phyloP scores from a whole-genome alignment of 352 stramenopile species.

The Phytophthora cryptogea region DNA sequence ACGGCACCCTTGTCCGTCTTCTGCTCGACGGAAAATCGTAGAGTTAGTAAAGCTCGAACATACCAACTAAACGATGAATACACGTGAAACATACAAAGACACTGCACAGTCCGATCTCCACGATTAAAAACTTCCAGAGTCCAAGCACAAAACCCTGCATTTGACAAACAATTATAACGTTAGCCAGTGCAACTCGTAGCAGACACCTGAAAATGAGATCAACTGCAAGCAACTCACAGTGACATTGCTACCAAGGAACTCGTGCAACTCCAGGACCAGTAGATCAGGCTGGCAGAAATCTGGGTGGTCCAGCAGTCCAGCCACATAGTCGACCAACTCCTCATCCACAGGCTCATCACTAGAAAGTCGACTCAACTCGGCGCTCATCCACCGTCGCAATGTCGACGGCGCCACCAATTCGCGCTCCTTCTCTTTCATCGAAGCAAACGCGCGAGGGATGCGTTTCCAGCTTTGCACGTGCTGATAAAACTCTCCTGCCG shows the following conservation, averaged over 20 bases:
- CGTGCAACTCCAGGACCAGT: slow-evolving; percentile 62
- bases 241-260: slow-evolving; percentile 61
- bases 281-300: slow-evolving; percentile 75
- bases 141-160: slow-evolving; percentile 63
- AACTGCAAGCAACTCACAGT: slow-evolving; percentile 29
- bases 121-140: slow-evolving; percentile 76
- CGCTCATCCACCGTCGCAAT: slow-evolving; percentile 47
- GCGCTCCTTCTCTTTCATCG: slow-evolving; percentile 37
- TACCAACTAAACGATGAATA: neutral
- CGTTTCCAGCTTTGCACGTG: slow-evolving; percentile 48
- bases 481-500: slow-evolving; percentile 45
- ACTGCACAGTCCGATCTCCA: slow-evolving; percentile 58
- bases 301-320: slow-evolving; percentile 66
- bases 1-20: slow-evolving; percentile 10
- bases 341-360: slow-evolving; percentile 42
- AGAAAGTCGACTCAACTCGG: slow-evolving; percentile 51
- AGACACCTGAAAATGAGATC: neutral
- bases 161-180: slow-evolving; percentile 3
- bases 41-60: neutral
- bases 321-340: slow-evolving; percentile 70
- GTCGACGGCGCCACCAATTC: slow-evolving; percentile 16
- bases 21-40: slow-evolving; percentile 6
- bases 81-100: slow-evolving; percentile 46
- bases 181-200: slow-evolving; percentile 4
- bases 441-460: slow-evolving; percentile 53